phyloP scores from a whole-genome alignment of 2,329 filamentous ascomycete genomes.

The Monosporascus sp. region DNA sequence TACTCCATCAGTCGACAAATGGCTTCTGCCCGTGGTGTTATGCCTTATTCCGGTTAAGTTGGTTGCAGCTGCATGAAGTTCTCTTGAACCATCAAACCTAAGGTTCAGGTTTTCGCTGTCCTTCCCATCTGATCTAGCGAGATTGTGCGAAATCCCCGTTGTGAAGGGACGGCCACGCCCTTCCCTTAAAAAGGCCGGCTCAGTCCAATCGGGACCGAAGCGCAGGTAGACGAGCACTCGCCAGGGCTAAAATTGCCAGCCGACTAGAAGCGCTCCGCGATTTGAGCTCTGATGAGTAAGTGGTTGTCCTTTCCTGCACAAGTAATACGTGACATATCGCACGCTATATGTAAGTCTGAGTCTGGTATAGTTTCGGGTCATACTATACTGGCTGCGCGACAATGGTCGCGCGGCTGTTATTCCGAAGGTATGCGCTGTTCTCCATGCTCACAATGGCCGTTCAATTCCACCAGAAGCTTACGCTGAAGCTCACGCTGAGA shows the following conservation, averaged over 20 bases:
- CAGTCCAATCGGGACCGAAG: not conserved
- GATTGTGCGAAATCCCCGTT: not conserved
- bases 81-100: too few species aligned
- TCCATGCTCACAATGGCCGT: not conserved
- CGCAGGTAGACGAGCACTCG: not conserved
- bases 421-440: too few species aligned
- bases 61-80: too few species aligned
- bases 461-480: conserved; percentile 93
- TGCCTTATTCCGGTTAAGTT: too few species aligned
- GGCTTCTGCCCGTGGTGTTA: too few species aligned
- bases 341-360: not conserved
- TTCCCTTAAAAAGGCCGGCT: not conserved
- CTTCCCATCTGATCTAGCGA: not conserved
- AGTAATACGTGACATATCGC: not conserved
- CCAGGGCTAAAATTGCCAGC: too few species aligned
- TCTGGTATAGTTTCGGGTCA: not conserved
- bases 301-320: too few species aligned
- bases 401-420: too few species aligned
- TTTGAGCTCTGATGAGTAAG: too few species aligned
- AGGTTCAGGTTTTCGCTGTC: not conserved
- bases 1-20: too few species aligned
- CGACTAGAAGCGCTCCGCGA: too few species aligned
- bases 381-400: too few species aligned
- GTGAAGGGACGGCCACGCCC: not conserved
- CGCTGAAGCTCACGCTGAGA: conserved; percentile 81